Percentiles rank a stretch among this genome's conserved stretches.
phyloP scores from a whole-genome alignment of 805 yeast species.

The Candida ficus region DNA sequence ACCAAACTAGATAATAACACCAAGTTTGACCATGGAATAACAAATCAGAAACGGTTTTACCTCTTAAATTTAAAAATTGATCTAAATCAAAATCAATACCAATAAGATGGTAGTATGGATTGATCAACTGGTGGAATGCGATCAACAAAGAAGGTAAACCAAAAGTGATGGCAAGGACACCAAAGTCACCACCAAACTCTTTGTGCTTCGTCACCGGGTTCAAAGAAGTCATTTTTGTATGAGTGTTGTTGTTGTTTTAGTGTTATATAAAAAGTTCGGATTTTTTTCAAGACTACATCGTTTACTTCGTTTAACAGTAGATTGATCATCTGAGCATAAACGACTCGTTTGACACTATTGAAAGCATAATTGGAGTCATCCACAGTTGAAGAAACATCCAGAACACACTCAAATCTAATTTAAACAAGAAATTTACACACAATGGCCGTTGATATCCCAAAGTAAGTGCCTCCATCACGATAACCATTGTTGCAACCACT shows the following conservation, averaged over 20 bases:
- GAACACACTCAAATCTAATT: too few relatives aligned
- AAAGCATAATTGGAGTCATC: too few relatives aligned
- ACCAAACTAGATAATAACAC: conserved; percentile 70
- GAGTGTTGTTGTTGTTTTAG: too few relatives aligned
- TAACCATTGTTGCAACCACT: background rate
- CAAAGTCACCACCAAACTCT: conserved; percentile 78
- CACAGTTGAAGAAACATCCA: too few relatives aligned
- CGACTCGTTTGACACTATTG: background rate
- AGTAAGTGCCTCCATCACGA: too few relatives aligned
- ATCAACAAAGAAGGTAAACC: conserved; percentile 64
- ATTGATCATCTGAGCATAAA: too few relatives aligned
- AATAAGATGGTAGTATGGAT: conserved; percentile 48
- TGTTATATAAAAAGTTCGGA: too few relatives aligned
- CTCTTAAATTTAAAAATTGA: conserved; percentile 31
- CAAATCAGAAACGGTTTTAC: conserved; percentile 27
- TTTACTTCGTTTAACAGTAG: background rate
- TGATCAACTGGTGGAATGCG: conserved; percentile 54
- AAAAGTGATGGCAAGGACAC: conserved; percentile 60
- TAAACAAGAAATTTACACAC: too few relatives aligned
- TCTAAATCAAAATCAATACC: conserved; percentile 43
- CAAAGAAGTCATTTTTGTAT: conserved; percentile 10
- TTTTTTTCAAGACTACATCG: background rate
- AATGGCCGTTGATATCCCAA: conserved; percentile 26
- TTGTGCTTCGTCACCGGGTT: conserved; percentile 69
- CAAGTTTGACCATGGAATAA: conserved; percentile 47